Evolutionary conservation across 805 yeast species (phyloP).

Genomic region (Barnettozyma sucrosica): DNA sequence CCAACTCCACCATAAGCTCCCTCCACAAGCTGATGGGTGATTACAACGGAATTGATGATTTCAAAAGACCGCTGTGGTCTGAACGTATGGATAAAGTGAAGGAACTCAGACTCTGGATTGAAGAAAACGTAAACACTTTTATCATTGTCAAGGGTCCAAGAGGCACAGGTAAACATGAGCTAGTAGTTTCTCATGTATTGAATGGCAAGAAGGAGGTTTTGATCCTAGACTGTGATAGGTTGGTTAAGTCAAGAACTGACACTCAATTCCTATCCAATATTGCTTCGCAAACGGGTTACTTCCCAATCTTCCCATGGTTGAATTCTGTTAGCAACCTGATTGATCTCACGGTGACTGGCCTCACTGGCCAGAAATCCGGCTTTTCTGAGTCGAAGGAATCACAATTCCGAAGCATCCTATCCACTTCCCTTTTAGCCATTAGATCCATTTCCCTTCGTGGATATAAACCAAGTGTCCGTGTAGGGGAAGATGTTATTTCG

Average conservation of each 20-base stretch:
- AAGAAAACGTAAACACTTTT: conserved; percentile 86
- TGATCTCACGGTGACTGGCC: conserved; percentile 82
- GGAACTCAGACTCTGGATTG: conserved; percentile 70
- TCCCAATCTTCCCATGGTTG: conserved; percentile 91
- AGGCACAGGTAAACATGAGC: conserved; percentile 88
- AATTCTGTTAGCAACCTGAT: conserved; percentile 70
- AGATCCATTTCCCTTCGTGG: conserved; percentile 53
- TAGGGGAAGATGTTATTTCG: conserved; percentile 28
- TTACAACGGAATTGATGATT: conserved; percentile 20
- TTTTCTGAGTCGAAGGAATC: conserved; percentile 76
- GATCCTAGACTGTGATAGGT: conserved; percentile 70
- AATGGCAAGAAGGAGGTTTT: conserved; percentile 55
- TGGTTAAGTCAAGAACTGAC: conserved; percentile 72
- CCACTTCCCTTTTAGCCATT: conserved; percentile 67
- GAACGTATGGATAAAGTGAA: conserved; percentile 65
- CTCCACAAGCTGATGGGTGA: conserved; percentile 32
- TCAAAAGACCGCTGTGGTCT: conserved; percentile 47
- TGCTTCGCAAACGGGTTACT: conserved; percentile 80
- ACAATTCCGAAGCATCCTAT: conserved; percentile 75
- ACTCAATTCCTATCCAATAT: conserved; percentile 58
- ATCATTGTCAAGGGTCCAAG: conserved; percentile 88
- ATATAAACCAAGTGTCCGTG: conserved; percentile 30
- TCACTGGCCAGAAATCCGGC: conserved; percentile 93
- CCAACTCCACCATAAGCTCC: conserved; percentile 29
- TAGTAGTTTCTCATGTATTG: conserved; percentile 65